Conservation (phyloP, 352 stramenopile species). For the Phytophthora pistaciae region DNA sequence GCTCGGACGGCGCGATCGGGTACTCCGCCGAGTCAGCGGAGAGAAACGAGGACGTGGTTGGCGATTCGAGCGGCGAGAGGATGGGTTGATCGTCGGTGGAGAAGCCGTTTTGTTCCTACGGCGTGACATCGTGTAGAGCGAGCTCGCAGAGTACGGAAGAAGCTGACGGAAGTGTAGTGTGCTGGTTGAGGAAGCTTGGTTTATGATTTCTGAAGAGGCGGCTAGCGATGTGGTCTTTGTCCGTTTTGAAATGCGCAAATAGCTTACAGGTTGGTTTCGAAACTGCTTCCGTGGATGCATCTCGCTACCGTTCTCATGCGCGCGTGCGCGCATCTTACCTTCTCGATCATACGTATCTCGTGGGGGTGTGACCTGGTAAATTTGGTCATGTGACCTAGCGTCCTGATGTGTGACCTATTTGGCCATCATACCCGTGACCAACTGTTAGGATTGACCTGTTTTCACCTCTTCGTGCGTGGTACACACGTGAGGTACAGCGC, state of each 20-base stretch:
- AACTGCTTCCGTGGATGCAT: background rate
- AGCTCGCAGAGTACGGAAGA: background rate
- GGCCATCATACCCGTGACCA: background rate
- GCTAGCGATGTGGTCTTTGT: background rate
- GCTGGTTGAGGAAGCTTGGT: background rate
- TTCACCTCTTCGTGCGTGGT: slow-evolving; percentile 1
- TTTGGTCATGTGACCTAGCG: background rate
- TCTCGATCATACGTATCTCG: background rate
- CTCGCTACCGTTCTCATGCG: background rate
- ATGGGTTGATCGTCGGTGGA: background rate
- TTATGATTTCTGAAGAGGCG: background rate
- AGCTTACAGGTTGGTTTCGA: background rate
- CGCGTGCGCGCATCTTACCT: background rate
- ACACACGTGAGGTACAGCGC: too few species aligned
- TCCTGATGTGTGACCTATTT: background rate
- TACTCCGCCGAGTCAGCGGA: background rate
- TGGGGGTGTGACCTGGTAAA: background rate
- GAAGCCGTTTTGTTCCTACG: background rate
- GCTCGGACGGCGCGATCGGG: background rate
- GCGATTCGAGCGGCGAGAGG: background rate
- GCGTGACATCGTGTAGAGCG: background rate
- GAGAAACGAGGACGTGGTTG: background rate
- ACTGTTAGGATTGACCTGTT: slow-evolving; percentile 1
- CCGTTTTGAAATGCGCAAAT: background rate
- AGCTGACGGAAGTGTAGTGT: background rate